Conservation (phyloP, 2,329 filamentous ascomycete genomes). For the Fusarium dlaminii region DNA sequence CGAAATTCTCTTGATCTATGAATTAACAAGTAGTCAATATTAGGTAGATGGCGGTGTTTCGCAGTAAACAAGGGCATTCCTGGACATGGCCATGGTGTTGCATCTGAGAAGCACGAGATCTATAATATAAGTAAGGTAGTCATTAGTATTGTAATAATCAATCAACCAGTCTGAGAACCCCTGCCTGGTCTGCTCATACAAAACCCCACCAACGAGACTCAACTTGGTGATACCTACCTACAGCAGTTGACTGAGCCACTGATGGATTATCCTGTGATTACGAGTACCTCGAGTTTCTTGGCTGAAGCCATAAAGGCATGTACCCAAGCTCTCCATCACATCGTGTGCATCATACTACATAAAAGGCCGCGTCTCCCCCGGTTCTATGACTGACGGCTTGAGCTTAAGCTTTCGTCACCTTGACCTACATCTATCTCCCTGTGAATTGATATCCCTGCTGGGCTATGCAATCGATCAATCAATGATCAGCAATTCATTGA, state of each 20-base stretch:
- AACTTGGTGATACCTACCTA: background rate
- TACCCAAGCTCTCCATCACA: background rate
- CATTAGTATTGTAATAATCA: background rate
- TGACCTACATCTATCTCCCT: background rate
- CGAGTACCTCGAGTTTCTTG: background rate
- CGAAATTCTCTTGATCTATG: background rate
- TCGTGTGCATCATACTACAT: slow-evolving; percentile 24
- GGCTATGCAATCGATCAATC: background rate
- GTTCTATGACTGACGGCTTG: background rate
- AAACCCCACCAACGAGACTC: background rate
- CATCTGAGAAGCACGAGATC: background rate
- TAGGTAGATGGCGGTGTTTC: background rate
- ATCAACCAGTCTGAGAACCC: background rate
- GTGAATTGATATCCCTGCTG: background rate
- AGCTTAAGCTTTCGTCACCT: background rate
- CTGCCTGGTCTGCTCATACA: background rate
- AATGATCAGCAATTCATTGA: background rate
- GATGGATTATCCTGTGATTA: background rate
- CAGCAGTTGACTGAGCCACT: background rate
- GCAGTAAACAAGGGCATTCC: background rate
- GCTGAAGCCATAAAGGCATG: background rate
- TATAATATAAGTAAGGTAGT: background rate
- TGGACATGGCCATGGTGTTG: background rate
- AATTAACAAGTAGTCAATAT: background rate
- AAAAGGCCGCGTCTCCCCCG: slow-evolving; percentile 22